A percentile compares a stretch with the other conserved stretches of the same genome.
Evolutionary conservation across 331 rosid genomes (phyloP).

Genomic region (Malus hybrid): DNA sequence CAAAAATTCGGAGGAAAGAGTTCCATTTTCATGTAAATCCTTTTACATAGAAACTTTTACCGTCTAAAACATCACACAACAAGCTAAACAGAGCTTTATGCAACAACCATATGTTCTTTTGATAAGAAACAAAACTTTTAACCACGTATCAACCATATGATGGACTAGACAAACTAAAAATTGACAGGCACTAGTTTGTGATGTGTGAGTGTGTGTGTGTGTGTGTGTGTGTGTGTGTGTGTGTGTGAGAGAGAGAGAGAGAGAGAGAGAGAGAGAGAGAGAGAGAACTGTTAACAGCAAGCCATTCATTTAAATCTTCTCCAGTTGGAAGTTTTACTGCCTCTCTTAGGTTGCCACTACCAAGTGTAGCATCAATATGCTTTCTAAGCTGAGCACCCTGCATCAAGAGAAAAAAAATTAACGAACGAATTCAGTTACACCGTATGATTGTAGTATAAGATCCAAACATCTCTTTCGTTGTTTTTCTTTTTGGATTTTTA

Average conservation of each 20-base stretch:
- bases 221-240: no score
- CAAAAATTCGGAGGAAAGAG: background rate
- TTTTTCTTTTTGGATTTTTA: no score
- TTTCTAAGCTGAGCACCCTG: constrained; percentile 99
- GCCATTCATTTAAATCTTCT: constrained; percentile 99
- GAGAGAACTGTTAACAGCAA: constrained; percentile 88
- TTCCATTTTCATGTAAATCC: background rate
- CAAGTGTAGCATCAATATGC: constrained; percentile 98
- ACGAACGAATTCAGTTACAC: background rate
- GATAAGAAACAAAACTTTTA: background rate
- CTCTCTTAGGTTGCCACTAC: constrained; percentile 98
- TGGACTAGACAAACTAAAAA: background rate
- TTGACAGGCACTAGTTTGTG: background rate
- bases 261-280: constrained; percentile 15
- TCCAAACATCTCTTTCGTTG: no score
- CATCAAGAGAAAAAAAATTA: constrained; percentile 17
- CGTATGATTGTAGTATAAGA: background rate
- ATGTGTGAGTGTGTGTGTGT: background rate
- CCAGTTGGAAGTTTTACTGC: constrained; percentile 99
- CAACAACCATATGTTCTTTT: background rate
- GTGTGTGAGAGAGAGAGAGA: no score
- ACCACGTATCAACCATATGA: background rate
- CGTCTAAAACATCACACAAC: background rate
- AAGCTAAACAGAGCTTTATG: background rate
- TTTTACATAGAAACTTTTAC: background rate